phyloP scores from a whole-genome alignment of 2,329 filamentous ascomycete species.

The Esteya vermicola region DNA sequence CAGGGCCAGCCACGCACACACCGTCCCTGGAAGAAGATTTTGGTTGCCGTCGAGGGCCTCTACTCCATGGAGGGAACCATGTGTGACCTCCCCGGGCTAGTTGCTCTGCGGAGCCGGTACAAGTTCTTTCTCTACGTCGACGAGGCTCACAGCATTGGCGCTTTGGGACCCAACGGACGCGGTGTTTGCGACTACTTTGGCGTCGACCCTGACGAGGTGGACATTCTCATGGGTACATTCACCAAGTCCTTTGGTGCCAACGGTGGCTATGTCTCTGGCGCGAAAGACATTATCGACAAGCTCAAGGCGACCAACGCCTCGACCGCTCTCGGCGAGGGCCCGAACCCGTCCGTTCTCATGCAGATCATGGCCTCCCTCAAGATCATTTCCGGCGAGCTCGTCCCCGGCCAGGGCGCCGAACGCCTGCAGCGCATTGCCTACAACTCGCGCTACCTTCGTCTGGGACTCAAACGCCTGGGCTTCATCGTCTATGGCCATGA shows the following conservation, averaged over 20 bases:
- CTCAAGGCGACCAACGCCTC: slow-evolving; percentile 75
- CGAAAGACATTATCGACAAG: slow-evolving; percentile 86
- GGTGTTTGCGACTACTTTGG: slow-evolving; percentile 97
- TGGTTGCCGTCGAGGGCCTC: slow-evolving; percentile 89
- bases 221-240: slow-evolving; percentile 94
- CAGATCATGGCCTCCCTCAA: slow-evolving; percentile 80
- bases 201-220: slow-evolving; percentile 73
- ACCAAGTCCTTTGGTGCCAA: slow-evolving; percentile 99
- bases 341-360: slow-evolving; percentile 73
- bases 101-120: slow-evolving; percentile 84
- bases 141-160: slow-evolving; percentile 91
- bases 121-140: slow-evolving; percentile 95
- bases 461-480: slow-evolving; percentile 90
- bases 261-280: slow-evolving; percentile 83
- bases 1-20: slow-evolving; percentile 97
- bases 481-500: slow-evolving; percentile 97
- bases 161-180: slow-evolving; percentile 72
- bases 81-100: slow-evolving; percentile 85
- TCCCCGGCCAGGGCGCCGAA: slow-evolving; percentile 87
- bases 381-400: slow-evolving; percentile 78
- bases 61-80: slow-evolving; percentile 99
- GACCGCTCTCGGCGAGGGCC: slow-evolving; percentile 75
- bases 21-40: slow-evolving; percentile 97
- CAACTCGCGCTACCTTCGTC: slow-evolving; percentile 95
- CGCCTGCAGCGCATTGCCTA: slow-evolving; percentile 91